Conservation (phyloP, 1,284 basidiomycete species). For the Sporisorium reilianum region DNA sequence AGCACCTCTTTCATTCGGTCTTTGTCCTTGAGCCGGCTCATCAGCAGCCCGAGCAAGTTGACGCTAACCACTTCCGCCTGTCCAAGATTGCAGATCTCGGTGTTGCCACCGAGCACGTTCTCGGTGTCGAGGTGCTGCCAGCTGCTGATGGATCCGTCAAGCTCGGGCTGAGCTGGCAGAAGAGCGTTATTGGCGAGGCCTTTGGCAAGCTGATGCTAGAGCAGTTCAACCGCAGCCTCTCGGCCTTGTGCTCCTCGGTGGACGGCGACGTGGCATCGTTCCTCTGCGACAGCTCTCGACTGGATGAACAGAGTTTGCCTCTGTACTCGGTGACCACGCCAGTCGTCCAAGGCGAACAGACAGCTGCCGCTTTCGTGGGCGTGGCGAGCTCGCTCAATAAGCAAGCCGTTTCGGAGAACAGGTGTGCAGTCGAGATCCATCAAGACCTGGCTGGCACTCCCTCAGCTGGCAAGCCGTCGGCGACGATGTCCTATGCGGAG, state of each 20-base stretch:
- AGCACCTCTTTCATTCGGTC: conserved; percentile 64
- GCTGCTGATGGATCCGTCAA: conserved; percentile 34
- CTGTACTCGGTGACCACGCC: conserved; percentile 17
- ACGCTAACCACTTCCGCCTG: conserved; percentile 23
- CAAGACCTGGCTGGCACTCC: conserved; percentile 19
- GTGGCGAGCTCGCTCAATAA: conserved; percentile 23
- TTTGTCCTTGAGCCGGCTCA: conserved; percentile 65
- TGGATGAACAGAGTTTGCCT: neutral
- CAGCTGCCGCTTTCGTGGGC: neutral
- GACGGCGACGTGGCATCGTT: conserved; percentile 15
- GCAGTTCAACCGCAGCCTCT: conserved; percentile 50
- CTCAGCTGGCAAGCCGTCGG: conserved; percentile 6
- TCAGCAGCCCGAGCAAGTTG: conserved; percentile 1
- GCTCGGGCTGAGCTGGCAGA: conserved; percentile 53
- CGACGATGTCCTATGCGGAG: conserved; percentile 43
- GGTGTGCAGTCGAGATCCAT: conserved; percentile 47
- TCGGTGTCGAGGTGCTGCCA: conserved; percentile 61
- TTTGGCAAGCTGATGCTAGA: conserved; percentile 51
- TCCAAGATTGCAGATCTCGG: conserved; percentile 48
- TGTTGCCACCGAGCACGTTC: conserved; percentile 61
- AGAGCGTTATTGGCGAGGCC: conserved; percentile 30
- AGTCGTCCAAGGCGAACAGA: neutral
- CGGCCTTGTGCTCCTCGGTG: conserved; percentile 26
- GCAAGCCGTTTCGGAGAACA: conserved; percentile 18
- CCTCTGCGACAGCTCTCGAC: neutral